Conservation (phyloP, 352 stramenopile genomes). For the Phytopythium aichiense region DNA sequence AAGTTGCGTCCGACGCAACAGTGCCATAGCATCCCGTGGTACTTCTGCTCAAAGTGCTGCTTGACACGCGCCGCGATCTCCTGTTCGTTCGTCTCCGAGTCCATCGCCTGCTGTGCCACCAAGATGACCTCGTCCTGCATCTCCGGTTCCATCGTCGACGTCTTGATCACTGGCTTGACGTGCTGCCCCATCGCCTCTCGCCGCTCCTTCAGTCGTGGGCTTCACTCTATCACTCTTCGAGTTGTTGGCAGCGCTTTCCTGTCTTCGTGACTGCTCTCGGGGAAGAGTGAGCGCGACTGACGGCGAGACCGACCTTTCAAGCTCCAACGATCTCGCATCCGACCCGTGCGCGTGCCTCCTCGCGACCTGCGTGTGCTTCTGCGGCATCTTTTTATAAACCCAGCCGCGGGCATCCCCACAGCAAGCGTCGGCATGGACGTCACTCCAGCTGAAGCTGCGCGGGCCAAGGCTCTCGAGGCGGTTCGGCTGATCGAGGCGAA, state of each 20-base stretch:
- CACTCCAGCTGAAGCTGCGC: constrained; percentile 45
- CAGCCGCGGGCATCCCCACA: background rate
- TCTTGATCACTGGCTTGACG: constrained; percentile 86
- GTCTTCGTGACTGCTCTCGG: background rate
- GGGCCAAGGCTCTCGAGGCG: constrained; percentile 42
- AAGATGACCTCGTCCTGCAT: constrained; percentile 82
- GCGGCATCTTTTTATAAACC: background rate
- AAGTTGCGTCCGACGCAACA: constrained; percentile 95
- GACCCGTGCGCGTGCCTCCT: background rate
- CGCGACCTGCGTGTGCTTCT: background rate
- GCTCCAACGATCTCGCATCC: background rate
- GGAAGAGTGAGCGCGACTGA: too few relatives aligned
- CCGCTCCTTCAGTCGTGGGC: constrained; percentile 1
- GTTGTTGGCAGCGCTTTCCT: background rate
- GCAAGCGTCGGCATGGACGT: constrained; percentile 19
- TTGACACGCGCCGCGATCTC: constrained; percentile 91
- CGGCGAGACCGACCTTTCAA: constrained; percentile 8
- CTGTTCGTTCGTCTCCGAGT: constrained; percentile 80
- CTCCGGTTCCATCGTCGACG: constrained; percentile 84
- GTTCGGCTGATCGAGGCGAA: constrained; percentile 23
- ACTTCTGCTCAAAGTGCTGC: constrained; percentile 91
- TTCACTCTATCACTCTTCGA: background rate
- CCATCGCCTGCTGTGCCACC: constrained; percentile 74
- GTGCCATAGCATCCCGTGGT: constrained; percentile 90
- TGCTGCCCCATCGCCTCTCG: constrained; percentile 35